Base-by-base conservation (phyloP, 805 yeast species). In the Monosporozyma aerobia region DNA sequence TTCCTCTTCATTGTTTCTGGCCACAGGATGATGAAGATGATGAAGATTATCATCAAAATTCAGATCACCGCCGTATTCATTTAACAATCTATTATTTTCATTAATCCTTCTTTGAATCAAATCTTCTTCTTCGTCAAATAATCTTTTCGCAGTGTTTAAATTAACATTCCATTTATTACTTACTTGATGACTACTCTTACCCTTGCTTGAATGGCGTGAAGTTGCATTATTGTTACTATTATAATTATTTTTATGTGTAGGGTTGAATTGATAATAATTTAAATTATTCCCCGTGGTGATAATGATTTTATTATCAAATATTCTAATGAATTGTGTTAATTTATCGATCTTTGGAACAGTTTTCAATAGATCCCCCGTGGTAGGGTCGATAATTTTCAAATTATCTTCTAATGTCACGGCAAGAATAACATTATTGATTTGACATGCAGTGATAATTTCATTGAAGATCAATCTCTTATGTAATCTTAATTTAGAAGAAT, bases 251-350 rank as follows among this genome's bases (percentile, higher is more conserved):
- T 43, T 43, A 43, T 43, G 29, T 1, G 45, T 43, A 2, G 45
- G 6, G 14, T 43, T 43, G 14, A 43, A 68, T 45, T 63, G 65
- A 25, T 64, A 47, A 50, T 59, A 64, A 47, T 65, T 63, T n/a
- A 68, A 52, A 9, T 60, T 61, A 43, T 65, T 64, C 19, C 63
- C 63, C 43, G 63, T 60, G 8, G 65, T 69, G 27, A 64, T 51
- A 14, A 68, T 53, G 56, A 68, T 59, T 37, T 61, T 58, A 22
- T 67, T 69, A 46, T 68, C 65, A 3, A 69, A 68, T 32, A 68
- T 56, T 29, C 60, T 60, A 22, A 68, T 51, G 52, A 63, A 62
- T 44, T 63, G 62, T 11, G 70, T 69, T 33, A 47, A 54, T 35
- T 62, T 61, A 47, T 67, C 69, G 14, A 67, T 63, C 45, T 65